phyloP scores from a whole-genome alignment of 2,329 filamentous ascomycete species.

The Colletotrichum endophyticum region DNA sequence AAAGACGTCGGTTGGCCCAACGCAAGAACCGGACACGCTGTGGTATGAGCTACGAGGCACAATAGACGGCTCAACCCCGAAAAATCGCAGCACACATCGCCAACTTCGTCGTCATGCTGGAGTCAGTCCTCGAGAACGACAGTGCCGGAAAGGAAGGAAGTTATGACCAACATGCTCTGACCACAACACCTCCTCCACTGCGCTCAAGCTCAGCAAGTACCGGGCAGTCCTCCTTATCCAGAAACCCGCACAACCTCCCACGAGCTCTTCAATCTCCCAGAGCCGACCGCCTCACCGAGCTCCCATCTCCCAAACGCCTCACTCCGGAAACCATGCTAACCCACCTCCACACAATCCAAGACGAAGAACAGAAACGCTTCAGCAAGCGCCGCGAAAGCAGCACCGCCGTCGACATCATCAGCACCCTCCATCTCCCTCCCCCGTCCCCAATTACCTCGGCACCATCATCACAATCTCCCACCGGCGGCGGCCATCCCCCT shows the following conservation, averaged over 20 bases:
- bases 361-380: neutral
- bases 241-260: neutral
- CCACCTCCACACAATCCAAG: neutral
- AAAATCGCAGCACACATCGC: neutral
- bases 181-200: neutral
- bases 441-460: neutral
- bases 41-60: neutral
- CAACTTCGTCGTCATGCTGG: neutral
- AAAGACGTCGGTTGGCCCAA: neutral
- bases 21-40: neutral
- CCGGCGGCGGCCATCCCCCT: neutral
- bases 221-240: neutral
- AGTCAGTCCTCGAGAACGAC: neutral
- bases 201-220: neutral
- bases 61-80: rapidly evolving
- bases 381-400: neutral
- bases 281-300: neutral
- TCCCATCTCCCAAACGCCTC: neutral
- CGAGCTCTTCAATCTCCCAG: neutral
- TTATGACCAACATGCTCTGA: rapidly evolving
- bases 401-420: neutral
- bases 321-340: neutral
- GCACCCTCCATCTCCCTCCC: neutral
- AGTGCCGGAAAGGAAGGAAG: neutral
- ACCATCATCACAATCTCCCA: neutral